Conservation (phyloP, 306 rosid genomes). For the Prunus mume region DNA sequence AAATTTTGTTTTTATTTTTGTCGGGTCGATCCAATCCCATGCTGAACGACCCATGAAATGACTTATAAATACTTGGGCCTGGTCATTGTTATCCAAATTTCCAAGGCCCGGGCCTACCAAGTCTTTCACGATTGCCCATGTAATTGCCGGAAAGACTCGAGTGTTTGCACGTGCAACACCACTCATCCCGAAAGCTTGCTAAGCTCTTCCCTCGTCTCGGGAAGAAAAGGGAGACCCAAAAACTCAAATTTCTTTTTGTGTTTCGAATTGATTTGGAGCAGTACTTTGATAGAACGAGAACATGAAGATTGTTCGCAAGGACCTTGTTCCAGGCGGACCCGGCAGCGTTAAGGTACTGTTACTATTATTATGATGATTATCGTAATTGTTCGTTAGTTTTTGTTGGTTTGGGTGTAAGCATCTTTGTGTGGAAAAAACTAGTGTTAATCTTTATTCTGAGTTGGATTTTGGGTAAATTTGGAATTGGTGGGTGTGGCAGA, state of each 20-base stretch:
- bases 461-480: slow-evolving; percentile 15
- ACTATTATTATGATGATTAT: neutral
- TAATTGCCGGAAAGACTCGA: neutral
- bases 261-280: neutral
- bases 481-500: slow-evolving; percentile 38
- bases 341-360: slow-evolving; percentile 86
- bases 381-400: neutral
- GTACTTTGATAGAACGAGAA: neutral
- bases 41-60: neutral
- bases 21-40: neutral
- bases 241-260: neutral
- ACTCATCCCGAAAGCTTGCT: neutral
- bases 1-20: no score
- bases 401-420: neutral
- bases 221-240: neutral
- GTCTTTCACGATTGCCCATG: neutral
- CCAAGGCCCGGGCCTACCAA: neutral
- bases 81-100: no score
- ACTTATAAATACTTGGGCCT: neutral
- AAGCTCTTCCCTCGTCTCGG: neutral
- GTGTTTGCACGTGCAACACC: neutral
- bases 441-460: neutral
- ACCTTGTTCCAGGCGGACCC: slow-evolving; percentile 63
- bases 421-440: neutral
- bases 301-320: slow-evolving; percentile 84